These are phyloP conservation scores for Coemansia sp. DNA, from an alignment of 192 early-diverging fungal genomes.

Conservation along the genomic window DNA sequence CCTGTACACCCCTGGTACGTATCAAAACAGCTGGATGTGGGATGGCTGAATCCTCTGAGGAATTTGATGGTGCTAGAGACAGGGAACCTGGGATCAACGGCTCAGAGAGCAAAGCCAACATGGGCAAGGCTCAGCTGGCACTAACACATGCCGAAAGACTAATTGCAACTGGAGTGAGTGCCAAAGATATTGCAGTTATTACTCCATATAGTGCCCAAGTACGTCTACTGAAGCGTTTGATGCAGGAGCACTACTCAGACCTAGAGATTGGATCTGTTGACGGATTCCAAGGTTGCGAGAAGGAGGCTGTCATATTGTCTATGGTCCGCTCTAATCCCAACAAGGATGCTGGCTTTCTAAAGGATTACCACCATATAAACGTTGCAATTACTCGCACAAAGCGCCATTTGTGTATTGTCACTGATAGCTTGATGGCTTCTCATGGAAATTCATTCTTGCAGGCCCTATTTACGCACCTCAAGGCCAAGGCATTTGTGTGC, in stretches of 20 bases:
- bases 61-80: not conserved
- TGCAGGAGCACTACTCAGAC: slow-evolving; percentile 54
- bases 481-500: too few relatives aligned
- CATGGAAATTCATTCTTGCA: not conserved
- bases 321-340: slow-evolving; percentile 73
- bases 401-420: not conserved
- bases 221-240: slow-evolving; percentile 31
- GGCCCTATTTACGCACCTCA: not conserved
- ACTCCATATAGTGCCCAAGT: slow-evolving; percentile 79
- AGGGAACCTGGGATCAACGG: slow-evolving; percentile 12
- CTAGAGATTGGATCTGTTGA: slow-evolving; percentile 76
- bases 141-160: slow-evolving; percentile 61
- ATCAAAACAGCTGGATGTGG: slow-evolving; percentile 59
- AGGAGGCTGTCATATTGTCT: slow-evolving; percentile 73
- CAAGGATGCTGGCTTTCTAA: slow-evolving; percentile 73
- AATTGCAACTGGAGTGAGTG: slow-evolving; percentile 57
- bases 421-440: not conserved
- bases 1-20: slow-evolving; percentile 60
- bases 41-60: not conserved
- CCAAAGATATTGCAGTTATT: slow-evolving; percentile 73
- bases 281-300: slow-evolving; percentile 84
- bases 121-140: slow-evolving; percentile 65
- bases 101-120: slow-evolving; percentile 60
- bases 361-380: slow-evolving; percentile 73
- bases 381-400: slow-evolving; percentile 68